phyloP scores from a whole-genome alignment of 495 filamentous ascomycete species.

The Xylaria grammica region DNA sequence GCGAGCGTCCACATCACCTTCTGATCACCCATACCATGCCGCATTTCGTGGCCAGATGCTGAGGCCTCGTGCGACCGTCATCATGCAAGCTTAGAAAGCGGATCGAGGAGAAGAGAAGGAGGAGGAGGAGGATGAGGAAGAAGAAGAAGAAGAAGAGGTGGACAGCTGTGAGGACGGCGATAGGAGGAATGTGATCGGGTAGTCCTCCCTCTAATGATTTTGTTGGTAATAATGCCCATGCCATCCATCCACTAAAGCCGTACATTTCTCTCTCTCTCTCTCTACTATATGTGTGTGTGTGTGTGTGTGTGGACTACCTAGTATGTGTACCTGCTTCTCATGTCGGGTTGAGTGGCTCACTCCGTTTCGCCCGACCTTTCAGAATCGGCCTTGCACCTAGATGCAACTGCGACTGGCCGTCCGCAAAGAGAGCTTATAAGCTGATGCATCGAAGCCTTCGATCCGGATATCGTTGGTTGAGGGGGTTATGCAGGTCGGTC shows the following conservation, averaged over 20 bases:
- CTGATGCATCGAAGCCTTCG: constrained; percentile 19
- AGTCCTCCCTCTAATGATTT: background rate
- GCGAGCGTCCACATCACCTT: constrained; percentile 33
- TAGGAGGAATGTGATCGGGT: constrained; percentile 3
- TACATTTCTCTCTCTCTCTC: no score
- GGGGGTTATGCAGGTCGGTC: constrained; percentile 20
- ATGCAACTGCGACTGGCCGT: constrained; percentile 22
- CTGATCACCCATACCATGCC: constrained; percentile 26
- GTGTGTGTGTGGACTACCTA: constrained; percentile 13
- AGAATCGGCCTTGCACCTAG: constrained; percentile 18
- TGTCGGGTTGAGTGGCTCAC: constrained; percentile 13
- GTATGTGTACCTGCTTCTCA: constrained; percentile 27
- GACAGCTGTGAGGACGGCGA: background rate
- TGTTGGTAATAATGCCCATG: background rate
- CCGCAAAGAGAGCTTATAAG: constrained; percentile 13
- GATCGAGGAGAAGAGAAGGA: constrained; percentile 2
- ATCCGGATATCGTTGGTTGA: constrained; percentile 21
- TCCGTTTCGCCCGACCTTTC: constrained; percentile 14
- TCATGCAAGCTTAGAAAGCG: constrained; percentile 28
- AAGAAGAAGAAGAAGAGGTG: background rate
- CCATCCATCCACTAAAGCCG: background rate
- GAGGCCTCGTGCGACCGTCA: constrained; percentile 38
- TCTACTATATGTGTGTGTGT: background rate
- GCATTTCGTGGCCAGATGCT: constrained; percentile 34
- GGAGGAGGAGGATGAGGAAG: background rate